phyloP scores from a whole-genome alignment of 768 basidiomycete species.

The Hygrophorus pudorinus region DNA sequence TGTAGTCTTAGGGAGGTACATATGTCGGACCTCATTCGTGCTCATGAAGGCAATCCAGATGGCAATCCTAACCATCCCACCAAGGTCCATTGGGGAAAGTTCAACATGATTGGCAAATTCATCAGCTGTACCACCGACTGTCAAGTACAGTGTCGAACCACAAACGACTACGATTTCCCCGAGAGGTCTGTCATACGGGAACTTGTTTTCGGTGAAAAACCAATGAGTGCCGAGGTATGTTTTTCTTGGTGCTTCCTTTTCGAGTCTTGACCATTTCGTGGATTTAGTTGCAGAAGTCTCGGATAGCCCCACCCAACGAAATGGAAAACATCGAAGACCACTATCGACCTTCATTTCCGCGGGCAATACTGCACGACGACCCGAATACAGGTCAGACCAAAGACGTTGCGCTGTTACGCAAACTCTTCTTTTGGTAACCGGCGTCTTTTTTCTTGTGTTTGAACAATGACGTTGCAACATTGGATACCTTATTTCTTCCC shows the following conservation, averaged over 20 bases:
- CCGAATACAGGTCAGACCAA: constrained; percentile 17
- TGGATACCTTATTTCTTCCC: neutral
- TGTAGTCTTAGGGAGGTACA: constrained; percentile 67
- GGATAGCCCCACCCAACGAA: constrained; percentile 44
- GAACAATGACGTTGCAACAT: neutral
- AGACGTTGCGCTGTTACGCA: constrained; percentile 40
- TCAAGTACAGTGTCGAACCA: constrained; percentile 61
- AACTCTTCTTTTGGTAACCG: constrained; percentile 34
- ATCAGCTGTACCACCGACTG: constrained; percentile 69
- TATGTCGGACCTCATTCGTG: constrained; percentile 78
- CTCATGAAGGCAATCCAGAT: constrained; percentile 80
- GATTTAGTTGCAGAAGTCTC: constrained; percentile 53
- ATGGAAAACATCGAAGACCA: constrained; percentile 35
- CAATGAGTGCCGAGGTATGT: constrained; percentile 66
- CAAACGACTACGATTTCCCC: constrained; percentile 51
- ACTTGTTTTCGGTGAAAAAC: constrained; percentile 41
- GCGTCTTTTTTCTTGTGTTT: neutral
- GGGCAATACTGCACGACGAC: constrained; percentile 10
- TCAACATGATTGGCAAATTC: constrained; percentile 84
- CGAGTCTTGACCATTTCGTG: neutral
- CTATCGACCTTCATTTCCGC: constrained; percentile 18
- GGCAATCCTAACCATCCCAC: constrained; percentile 50
- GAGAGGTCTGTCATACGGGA: constrained; percentile 44
- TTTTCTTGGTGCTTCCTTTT: neutral
- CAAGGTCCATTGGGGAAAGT: constrained; percentile 94